These are phyloP conservation scores for Pisolithus marmoratus DNA, from an alignment of 768 basidiomycete species.

Conservation along the genomic window DNA sequence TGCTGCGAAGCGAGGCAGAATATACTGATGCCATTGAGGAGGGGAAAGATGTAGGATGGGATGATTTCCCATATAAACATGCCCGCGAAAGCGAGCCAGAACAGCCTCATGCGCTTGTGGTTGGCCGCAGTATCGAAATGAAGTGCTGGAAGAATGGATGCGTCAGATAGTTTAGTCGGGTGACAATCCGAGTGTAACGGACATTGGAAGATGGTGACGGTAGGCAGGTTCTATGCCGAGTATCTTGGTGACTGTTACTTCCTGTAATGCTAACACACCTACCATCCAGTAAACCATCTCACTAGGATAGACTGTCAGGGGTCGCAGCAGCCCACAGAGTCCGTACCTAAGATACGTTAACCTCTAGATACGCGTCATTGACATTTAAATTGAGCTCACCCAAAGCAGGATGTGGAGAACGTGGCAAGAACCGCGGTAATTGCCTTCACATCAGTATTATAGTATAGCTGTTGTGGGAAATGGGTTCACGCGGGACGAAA, in stretches of 20 bases:
- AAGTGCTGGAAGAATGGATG: slow-evolving; percentile 33
- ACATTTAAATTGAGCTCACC: slow-evolving; percentile 27
- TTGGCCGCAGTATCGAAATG: slow-evolving; percentile 44
- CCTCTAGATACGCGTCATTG: neutral
- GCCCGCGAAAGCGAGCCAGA: slow-evolving; percentile 44
- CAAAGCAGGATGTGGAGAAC: slow-evolving; percentile 60
- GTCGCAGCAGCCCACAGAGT: slow-evolving; percentile 52
- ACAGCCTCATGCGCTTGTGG: slow-evolving; percentile 44
- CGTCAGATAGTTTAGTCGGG: slow-evolving; percentile 19
- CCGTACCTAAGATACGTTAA: slow-evolving; percentile 40
- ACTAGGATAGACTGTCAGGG: slow-evolving; percentile 54
- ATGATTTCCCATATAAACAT: slow-evolving; percentile 54
- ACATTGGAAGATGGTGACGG: slow-evolving; percentile 58
- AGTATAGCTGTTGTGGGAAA: slow-evolving; percentile 42
- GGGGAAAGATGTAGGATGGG: slow-evolving; percentile 41
- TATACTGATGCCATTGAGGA: slow-evolving; percentile 47
- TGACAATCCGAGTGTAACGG: neutral
- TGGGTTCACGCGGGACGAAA: neutral
- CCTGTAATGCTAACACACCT: slow-evolving; percentile 11
- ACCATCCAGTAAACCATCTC: slow-evolving; percentile 61
- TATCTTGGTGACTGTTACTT: neutral
- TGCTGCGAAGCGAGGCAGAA: slow-evolving; percentile 51
- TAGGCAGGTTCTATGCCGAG: slow-evolving; percentile 42
- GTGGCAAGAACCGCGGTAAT: slow-evolving; percentile 55
- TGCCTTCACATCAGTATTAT: slow-evolving; percentile 49